Evolutionary conservation across 139 green algal genomes (phyloP), one percentile per base, ranked within the genome.

Genomic region (Mesostigma viride): DNA sequence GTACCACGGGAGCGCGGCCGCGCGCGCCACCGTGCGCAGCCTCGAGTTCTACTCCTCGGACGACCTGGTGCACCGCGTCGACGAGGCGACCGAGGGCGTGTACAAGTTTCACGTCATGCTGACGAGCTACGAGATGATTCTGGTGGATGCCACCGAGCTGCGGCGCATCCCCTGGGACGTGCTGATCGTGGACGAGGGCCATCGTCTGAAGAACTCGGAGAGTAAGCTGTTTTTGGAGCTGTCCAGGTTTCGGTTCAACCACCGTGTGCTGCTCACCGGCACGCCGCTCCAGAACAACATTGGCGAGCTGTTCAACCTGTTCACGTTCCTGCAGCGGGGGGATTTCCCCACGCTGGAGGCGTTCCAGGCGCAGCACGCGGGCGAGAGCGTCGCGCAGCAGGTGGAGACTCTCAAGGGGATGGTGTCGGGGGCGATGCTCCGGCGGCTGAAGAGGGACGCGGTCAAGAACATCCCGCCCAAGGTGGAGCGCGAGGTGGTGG

Each of bases 391-490:
- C 24, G 70, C 71, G 64, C 65, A 81, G 67, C 78, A 87, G 76
- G 57, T 81, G 0, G 76, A 67, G 1, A 64, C 72, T 31, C 85
- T 97, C 76, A 90, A 97, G 70, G 74, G 72, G 8, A 77, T 83
- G 63, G 82, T 96, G 63, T 70, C 82, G 30, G 87, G 87, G 5
- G 85, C 94, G 76, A 76, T 96, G 45, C 82, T 96, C 69, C 82
- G 89, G 33, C 83, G 90, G 26, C 78, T 95, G 28, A 95, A 95
- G 74, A 95, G 91, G 78, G 90, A 96, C 46, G 90, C 95, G 28
- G 80, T 95, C 73, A 79, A 82, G 64, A 77, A 61, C 56, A 78
- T 96, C 76, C 89, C 90, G 24, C 87, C 88, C 63, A 96, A 95
- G 84, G 88, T 83, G 65, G 89, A 96, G 79, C 80, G 82, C 75